Evolutionary conservation across 2,329 filamentous ascomycete species (phyloP).

Genomic region (Fusarium sp.): DNA sequence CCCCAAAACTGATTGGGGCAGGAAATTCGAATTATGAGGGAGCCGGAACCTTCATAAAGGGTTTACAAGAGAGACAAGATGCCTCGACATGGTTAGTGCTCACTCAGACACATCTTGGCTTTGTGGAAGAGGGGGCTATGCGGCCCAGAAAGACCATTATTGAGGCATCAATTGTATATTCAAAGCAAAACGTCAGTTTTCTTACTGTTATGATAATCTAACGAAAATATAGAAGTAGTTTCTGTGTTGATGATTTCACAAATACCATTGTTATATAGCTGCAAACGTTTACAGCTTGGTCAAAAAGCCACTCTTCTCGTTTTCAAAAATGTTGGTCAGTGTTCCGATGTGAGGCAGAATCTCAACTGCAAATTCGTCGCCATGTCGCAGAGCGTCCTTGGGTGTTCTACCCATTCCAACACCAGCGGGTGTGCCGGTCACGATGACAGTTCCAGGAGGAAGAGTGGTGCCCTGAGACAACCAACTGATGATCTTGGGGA

Average conservation of each 20-base stretch:
- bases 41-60: not conserved
- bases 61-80: not conserved
- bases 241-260: not conserved
- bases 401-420: slow-evolving; percentile 77
- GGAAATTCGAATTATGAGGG: not conserved
- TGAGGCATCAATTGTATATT: not conserved
- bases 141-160: not conserved
- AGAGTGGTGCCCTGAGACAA: slow-evolving; percentile 71
- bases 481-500: slow-evolving; percentile 68
- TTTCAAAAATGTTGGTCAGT: slow-evolving; percentile 51
- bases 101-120: not conserved
- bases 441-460: slow-evolving; percentile 70
- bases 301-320: slow-evolving; percentile 36
- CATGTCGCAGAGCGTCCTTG: slow-evolving; percentile 73
- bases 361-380: slow-evolving; percentile 65
- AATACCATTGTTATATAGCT: not conserved
- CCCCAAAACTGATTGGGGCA: not conserved
- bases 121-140: not conserved
- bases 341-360: slow-evolving; percentile 57
- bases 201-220: not conserved
- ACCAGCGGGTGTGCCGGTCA: slow-evolving; percentile 75
- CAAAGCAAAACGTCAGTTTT: not conserved
- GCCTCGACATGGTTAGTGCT: not conserved
- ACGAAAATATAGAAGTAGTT: not conserved
- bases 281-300: slow-evolving; percentile 17